Evolutionary conservation across 106 monocot genomes (phyloP).

Genomic region (Apostasia ramifera): DNA sequence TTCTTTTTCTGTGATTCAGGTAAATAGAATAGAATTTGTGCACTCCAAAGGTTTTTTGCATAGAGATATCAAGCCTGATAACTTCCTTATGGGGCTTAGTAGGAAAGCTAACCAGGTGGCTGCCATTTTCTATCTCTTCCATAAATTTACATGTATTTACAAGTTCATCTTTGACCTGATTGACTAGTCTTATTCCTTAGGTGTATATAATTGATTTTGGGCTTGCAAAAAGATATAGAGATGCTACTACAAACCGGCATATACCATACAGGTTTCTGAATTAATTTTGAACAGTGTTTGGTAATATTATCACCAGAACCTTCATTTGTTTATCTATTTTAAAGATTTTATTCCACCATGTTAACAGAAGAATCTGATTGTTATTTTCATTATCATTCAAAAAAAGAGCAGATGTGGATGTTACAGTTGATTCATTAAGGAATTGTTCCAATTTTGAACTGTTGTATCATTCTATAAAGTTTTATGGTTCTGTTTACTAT

Average conservation of each 20-base stretch:
- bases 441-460: not conserved
- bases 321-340: not conserved
- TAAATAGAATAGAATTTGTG: conserved; percentile 91
- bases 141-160: not conserved
- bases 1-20: conserved; percentile 30
- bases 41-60: conserved; percentile 91
- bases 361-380: too few relatives aligned
- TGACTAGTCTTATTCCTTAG: conserved; percentile 20
- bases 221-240: conserved; percentile 94
- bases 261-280: conserved; percentile 69
- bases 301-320: not conserved
- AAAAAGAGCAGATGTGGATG: too few relatives aligned
- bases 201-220: conserved; percentile 99
- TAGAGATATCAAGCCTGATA: conserved; percentile 98
- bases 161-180: not conserved
- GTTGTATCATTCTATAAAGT: too few relatives aligned
- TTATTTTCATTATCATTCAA: too few relatives aligned
- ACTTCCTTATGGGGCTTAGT: conserved; percentile 98
- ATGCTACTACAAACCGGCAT: conserved; percentile 54
- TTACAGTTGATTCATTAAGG: not conserved
- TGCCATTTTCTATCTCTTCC: not conserved
- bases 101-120: conserved; percentile 93
- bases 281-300: too few relatives aligned
- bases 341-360: too few relatives aligned
- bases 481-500: too few relatives aligned